These are phyloP conservation scores for Huntiella moniliformis DNA, from an alignment of 2,329 filamentous ascomycete species.

Conservation along the genomic window DNA sequence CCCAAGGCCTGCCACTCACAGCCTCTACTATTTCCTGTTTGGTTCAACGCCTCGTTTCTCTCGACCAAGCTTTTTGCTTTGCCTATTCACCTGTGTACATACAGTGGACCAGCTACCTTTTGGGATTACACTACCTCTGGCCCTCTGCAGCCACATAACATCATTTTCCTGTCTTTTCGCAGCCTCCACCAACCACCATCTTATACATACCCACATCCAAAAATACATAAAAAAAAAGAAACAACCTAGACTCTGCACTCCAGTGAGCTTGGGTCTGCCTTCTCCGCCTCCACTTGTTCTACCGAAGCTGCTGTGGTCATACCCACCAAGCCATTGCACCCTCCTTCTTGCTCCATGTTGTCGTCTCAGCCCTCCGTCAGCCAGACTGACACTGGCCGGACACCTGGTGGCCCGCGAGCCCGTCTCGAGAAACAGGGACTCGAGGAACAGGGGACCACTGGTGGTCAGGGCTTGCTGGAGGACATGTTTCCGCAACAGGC, in stretches of 20 bases:
- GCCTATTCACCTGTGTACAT: too few relatives aligned
- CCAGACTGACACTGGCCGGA: conserved; percentile 2
- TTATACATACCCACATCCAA: too few relatives aligned
- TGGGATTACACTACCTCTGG: too few relatives aligned
- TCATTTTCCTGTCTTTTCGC: not conserved
- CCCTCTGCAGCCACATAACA: too few relatives aligned
- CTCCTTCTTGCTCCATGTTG: not conserved
- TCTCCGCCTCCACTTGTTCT: not conserved
- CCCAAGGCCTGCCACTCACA: too few relatives aligned
- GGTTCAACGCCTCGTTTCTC: too few relatives aligned
- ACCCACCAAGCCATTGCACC: not conserved
- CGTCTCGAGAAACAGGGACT: conserved; percentile 1
- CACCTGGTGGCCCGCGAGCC: not conserved
- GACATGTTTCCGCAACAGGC: not conserved
- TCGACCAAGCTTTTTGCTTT: too few relatives aligned
- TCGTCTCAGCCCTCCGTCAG: conserved; percentile 4
- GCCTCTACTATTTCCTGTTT: too few relatives aligned
- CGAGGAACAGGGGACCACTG: not conserved
- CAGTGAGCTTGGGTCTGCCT: not conserved
- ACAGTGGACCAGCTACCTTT: too few relatives aligned
- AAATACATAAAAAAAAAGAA: too few relatives aligned
- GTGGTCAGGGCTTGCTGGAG: not conserved
- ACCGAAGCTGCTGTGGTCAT: not conserved
- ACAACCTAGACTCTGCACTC: not conserved
- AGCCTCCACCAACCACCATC: not conserved